phyloP scores from a whole-genome alignment of 176 grass and related monocot genomes.

The Echinochloa phyllopogon region DNA sequence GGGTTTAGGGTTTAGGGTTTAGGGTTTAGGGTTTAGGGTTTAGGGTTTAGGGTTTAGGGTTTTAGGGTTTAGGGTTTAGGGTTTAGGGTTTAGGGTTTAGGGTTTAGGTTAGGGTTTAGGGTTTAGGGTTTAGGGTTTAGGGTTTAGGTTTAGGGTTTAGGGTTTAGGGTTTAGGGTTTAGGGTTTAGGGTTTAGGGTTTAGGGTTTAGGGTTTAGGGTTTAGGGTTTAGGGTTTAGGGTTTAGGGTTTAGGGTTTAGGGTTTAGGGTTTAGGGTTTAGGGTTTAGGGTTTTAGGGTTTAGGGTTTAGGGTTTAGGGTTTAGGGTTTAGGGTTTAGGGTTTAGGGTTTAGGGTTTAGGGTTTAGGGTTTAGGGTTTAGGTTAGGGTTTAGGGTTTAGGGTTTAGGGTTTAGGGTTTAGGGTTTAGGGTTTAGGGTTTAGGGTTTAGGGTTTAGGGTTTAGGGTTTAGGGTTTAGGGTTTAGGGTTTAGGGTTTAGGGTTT shows the following conservation, averaged over 20 bases:
- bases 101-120: too few species aligned
- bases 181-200: slow-evolving; percentile 39
- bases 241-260: slow-evolving; percentile 31
- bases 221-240: slow-evolving; percentile 30
- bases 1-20: too few species aligned
- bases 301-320: slow-evolving; percentile 24
- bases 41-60: too few species aligned
- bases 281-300: slow-evolving; percentile 18
- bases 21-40: too few species aligned
- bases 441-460: slow-evolving; percentile 15
- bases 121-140: background rate
- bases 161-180: slow-evolving; percentile 40
- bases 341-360: slow-evolving; percentile 14
- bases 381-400: background rate
- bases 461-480: slow-evolving; percentile 27
- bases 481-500: slow-evolving; percentile 17
- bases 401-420: background rate
- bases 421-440: slow-evolving; percentile 13
- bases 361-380: background rate
- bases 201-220: slow-evolving; percentile 22
- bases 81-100: too few species aligned
- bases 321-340: slow-evolving; percentile 12
- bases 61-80: too few species aligned
- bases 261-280: slow-evolving; percentile 21
- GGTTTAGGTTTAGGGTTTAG: slow-evolving; percentile 34